Percentiles rank a stretch among this genome's conserved stretches.
These are phyloP conservation scores for Blumeriella jaapii DNA, from an alignment of 2,329 filamentous ascomycete genomes.

Conservation along the genomic window DNA sequence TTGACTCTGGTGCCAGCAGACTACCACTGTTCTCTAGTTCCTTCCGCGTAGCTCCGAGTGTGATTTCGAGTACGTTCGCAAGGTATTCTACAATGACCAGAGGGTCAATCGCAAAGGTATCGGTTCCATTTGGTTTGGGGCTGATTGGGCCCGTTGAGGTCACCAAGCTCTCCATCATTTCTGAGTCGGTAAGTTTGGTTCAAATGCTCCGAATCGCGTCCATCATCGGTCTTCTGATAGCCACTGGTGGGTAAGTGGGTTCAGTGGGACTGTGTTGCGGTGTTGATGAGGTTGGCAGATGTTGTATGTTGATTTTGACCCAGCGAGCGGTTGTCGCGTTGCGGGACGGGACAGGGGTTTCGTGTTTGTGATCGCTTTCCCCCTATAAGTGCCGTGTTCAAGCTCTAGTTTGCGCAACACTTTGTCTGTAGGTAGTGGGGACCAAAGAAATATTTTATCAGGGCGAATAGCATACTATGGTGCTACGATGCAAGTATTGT, in stretches of 20 bases:
- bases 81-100: conserved; percentile 60
- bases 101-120: conserved; percentile 50
- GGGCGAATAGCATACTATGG: no score
- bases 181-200: conserved; percentile 12
- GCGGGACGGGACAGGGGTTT: neutral
- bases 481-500: no score
- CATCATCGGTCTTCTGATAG: conserved; percentile 11
- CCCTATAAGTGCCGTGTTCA: no score
- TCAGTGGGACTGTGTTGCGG: conserved; percentile 11
- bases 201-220: conserved; percentile 7
- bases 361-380: no score
- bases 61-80: conserved; percentile 56
- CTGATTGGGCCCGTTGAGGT: conserved; percentile 19
- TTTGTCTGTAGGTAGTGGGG: neutral
- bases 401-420: neutral
- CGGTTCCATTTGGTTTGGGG: conserved; percentile 23
- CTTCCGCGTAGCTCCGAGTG: conserved; percentile 60
- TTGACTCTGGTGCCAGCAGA: conserved; percentile 53
- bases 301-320: conserved; percentile 14
- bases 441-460: no score
- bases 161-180: conserved; percentile 26
- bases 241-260: conserved; percentile 14
- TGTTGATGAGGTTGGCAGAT: conserved; percentile 4
- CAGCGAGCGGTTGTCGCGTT: conserved; percentile 4
- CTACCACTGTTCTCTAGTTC: conserved; percentile 76